Base-by-base conservation (phyloP, 2,329 filamentous ascomycete genomes). In the Westerdykella sp. region DNA sequence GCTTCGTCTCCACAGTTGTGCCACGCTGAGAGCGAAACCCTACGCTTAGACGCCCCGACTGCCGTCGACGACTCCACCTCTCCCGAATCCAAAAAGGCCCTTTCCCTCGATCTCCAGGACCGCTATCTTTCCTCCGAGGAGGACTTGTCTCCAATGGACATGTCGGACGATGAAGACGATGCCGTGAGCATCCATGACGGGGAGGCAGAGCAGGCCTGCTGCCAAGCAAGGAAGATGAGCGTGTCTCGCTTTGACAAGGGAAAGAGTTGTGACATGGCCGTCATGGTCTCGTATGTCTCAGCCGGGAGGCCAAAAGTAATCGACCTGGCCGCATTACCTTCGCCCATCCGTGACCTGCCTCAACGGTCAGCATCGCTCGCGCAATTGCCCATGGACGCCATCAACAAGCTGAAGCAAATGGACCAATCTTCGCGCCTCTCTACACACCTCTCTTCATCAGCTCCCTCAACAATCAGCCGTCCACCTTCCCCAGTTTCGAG, bases 41-140 rank as follows among this genome's bases (percentile, higher is more conserved):
- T 68, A 34, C 58, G 63, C 21, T 57, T 68, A 50, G 45, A 60
- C 40, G 49, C 59, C n/a, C 9, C 25, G 25, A 43, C 57, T 38
- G 44, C 54, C 40, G 49, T 53, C 13, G 48, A 57, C 23, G 32
- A 44, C 4, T 30, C 51, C 42, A 36, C 45, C 18, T 30, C 31
- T 37, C 43, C 49, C 34, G 50, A 49, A 18, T 48, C 52, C 15
- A 56, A 59, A 41, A 55, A 63, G 15, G 47, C 46, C 42, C 41
- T 55, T 36, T 46, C 55, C 39, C 10, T 35, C 2, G 32, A 35
- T 9, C 54, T 67, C 46, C 63, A 67, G 41, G 57, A 67, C 34
- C 57, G 62, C 15, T 68, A 68, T 45, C 56, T 67, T 32, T 67
- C 63, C 5, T 66, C 62, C 40, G 65, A 68, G 40, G 65, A 68